Conservation (phyloP, 2,329 filamentous ascomycete species). For the Phialophora verrucosa region DNA sequence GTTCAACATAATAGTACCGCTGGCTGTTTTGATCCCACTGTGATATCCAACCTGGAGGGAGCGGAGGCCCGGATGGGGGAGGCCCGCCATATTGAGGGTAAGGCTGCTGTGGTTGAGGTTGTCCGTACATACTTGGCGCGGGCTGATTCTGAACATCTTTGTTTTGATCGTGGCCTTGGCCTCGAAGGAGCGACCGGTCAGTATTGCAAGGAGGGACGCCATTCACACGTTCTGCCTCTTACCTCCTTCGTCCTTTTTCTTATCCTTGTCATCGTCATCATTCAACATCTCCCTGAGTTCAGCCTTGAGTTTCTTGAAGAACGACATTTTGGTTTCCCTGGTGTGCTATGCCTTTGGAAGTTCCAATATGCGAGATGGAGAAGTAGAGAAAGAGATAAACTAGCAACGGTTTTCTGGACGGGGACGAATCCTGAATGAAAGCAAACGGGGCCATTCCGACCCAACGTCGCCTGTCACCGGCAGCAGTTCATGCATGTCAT, state of each 20-base stretch:
- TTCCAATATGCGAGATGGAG: background rate
- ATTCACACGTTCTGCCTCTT: background rate
- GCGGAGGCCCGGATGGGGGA: slow-evolving; percentile 39
- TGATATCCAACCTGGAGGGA: slow-evolving; percentile 53
- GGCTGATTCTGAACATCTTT: slow-evolving; percentile 1
- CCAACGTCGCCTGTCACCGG: background rate
- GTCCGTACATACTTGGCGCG: background rate
- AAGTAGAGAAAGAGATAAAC: background rate
- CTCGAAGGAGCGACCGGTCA: background rate
- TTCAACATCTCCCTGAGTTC: slow-evolving; percentile 36
- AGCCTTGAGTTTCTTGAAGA: slow-evolving; percentile 34
- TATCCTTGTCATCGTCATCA: slow-evolving; percentile 30
- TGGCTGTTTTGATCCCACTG: slow-evolving; percentile 56
- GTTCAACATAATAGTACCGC: slow-evolving; percentile 56
- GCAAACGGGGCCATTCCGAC: background rate
- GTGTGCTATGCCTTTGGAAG: background rate
- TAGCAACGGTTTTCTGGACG: background rate
- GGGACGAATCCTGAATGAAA: background rate
- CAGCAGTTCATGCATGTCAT: slow-evolving; percentile 21
- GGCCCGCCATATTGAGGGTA: slow-evolving; percentile 14
- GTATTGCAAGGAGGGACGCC: background rate
- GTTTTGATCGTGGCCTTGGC: background rate
- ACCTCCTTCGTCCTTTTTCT: slow-evolving; percentile 21
- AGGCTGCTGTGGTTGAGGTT: slow-evolving; percentile 11
- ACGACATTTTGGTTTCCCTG: slow-evolving; percentile 23